Evolutionary conservation across 2,329 filamentous ascomycete species (phyloP).

Genomic region (Fusarium virguliforme): DNA sequence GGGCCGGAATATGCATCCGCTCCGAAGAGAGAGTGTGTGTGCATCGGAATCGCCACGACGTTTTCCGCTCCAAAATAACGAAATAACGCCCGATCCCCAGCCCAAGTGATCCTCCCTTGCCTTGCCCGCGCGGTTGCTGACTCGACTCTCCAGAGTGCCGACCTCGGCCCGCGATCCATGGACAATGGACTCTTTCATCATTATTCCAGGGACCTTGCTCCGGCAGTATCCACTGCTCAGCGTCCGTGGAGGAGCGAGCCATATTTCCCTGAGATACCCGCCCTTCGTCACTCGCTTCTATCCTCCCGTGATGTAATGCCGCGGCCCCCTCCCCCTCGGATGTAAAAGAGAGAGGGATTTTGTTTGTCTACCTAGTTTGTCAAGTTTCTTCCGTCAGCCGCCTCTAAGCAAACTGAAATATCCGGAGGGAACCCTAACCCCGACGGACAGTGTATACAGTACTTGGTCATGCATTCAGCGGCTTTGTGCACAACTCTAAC

Average conservation of each 20-base stretch:
- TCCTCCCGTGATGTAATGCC: neutral
- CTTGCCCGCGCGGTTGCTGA: neutral
- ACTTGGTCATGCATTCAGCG: neutral
- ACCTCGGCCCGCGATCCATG: slow-evolving; percentile 1
- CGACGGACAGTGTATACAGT: neutral
- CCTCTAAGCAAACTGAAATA: slow-evolving; percentile 16
- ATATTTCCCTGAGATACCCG: slow-evolving; percentile 20
- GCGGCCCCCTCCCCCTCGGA: too few species aligned
- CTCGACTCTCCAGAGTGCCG: neutral
- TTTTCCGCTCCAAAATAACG: slow-evolving; percentile 16
- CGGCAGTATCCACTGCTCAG: slow-evolving; percentile 14
- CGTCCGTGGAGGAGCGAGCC: slow-evolving; percentile 15
- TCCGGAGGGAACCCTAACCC: slow-evolving; percentile 29
- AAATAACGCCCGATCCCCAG: slow-evolving; percentile 28
- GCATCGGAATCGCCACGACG: slow-evolving; percentile 18
- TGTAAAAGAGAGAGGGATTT: neutral
- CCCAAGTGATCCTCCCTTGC: neutral
- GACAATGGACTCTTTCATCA: neutral
- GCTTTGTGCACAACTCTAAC: slow-evolving; percentile 13
- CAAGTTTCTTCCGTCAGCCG: neutral
- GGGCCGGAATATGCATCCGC: slow-evolving; percentile 19
- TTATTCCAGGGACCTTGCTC: slow-evolving; percentile 16
- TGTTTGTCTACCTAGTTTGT: neutral
- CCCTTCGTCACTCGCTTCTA: slow-evolving; percentile 7
- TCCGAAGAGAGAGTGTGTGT: slow-evolving; percentile 24